Percentiles rank a stretch among this genome's conserved stretches.
Evolutionary conservation across 805 yeast species (phyloP).

Genomic region (Barnettozyma vustinii): DNA sequence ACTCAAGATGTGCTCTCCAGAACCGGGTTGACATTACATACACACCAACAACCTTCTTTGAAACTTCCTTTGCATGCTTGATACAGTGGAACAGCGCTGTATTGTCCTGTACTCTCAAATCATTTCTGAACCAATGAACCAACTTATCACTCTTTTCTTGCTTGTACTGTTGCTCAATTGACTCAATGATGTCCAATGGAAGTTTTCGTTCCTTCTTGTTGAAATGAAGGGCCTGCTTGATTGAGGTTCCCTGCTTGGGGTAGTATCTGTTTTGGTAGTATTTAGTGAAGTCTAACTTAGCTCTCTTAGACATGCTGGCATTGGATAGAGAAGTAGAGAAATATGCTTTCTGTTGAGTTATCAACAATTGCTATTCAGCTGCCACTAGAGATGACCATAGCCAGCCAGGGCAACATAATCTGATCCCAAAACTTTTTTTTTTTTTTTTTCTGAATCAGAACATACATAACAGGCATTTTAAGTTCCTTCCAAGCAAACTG

Average conservation of each 20-base stretch:
- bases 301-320: slow-evolving; percentile 11
- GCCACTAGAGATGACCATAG: neutral
- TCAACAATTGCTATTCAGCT: neutral
- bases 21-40: slow-evolving; percentile 38
- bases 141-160: slow-evolving; percentile 13
- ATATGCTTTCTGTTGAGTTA: neutral
- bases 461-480: too few relatives aligned
- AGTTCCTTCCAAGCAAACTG: too few relatives aligned
- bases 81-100: slow-evolving; percentile 34
- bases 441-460: too few relatives aligned
- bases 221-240: slow-evolving; percentile 11
- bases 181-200: slow-evolving; percentile 11
- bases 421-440: too few relatives aligned
- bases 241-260: slow-evolving; percentile 1
- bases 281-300: slow-evolving; percentile 15
- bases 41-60: slow-evolving; percentile 34
- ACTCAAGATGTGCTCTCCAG: slow-evolving; percentile 37
- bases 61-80: slow-evolving; percentile 25
- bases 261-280: slow-evolving; percentile 10
- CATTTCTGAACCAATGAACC: slow-evolving; percentile 44
- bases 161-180: neutral
- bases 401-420: too few relatives aligned
- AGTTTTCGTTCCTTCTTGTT: slow-evolving; percentile 6
- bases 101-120: slow-evolving; percentile 42
- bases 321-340: neutral